phyloP scores from a whole-genome alignment of 495 filamentous ascomycete genomes.

The Bombardia bombarda region DNA sequence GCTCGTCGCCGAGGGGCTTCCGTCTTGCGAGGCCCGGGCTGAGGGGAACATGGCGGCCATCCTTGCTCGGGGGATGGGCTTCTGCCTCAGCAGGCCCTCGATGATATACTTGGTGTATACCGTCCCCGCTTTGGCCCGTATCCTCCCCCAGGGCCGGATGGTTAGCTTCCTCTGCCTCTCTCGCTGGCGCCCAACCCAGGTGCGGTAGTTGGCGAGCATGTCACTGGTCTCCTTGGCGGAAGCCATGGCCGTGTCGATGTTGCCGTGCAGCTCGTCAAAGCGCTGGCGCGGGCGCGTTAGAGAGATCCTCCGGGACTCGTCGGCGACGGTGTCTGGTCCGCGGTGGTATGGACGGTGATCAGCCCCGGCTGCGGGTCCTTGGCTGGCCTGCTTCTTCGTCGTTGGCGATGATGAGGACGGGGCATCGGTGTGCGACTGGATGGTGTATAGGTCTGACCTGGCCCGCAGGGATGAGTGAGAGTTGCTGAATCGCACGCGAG shows the following conservation, averaged over 20 bases:
- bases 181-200: slow-evolving; percentile 16
- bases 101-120: slow-evolving; percentile 34
- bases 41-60: slow-evolving; percentile 62
- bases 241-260: slow-evolving; percentile 6
- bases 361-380: background rate
- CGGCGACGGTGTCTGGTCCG: background rate
- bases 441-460: slow-evolving; percentile 19
- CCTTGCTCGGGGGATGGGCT: slow-evolving; percentile 35
- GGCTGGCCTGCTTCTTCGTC: slow-evolving; percentile 1
- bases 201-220: slow-evolving; percentile 11
- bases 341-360: background rate
- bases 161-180: slow-evolving; percentile 12
- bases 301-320: slow-evolving; percentile 10
- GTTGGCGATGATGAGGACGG: slow-evolving; percentile 6
- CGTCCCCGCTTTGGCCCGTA: background rate
- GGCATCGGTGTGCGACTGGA: slow-evolving; percentile 15
- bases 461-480: too few relatives aligned
- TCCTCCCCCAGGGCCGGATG: slow-evolving; percentile 10
- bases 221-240: slow-evolving; percentile 12
- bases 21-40: slow-evolving; percentile 23
- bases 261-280: slow-evolving; percentile 18
- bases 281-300: slow-evolving; percentile 19
- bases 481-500: slow-evolving; percentile 7
- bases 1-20: slow-evolving; percentile 57
- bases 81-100: slow-evolving; percentile 37